Evolutionary conservation across 768 basidiomycete species (phyloP), one percentile per base, ranked within the genome.

Genomic region (Peribolospora kevripleyi): DNA sequence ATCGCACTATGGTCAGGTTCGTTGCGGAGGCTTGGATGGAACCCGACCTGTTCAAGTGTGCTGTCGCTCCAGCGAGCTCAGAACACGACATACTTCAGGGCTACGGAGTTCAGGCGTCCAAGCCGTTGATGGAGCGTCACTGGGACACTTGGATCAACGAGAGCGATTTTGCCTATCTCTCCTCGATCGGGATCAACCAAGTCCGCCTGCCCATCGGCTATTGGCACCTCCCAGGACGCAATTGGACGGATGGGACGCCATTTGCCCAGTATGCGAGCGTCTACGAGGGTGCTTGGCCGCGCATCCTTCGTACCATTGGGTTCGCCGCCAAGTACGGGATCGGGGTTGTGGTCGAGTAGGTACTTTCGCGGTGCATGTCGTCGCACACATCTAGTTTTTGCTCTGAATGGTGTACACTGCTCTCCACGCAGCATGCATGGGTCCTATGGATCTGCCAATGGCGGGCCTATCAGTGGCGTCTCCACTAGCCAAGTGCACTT

Each of bases 321-420:
- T 63, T 61, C 61, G 66, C 66, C 2, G 64, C 52, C 4, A 64
- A 65, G 51, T 65, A 65, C 43, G 62, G 61, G n/a, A 57, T 67
- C 6, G 65, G 65, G 46, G 65, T 67, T 11, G 48, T 66, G 13
- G 57, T 66, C 42, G 65, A 67, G 25, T 25, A 25, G 25, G 25
- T 25, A 25, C 25, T 25, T 25, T 25, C 25, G 25, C 25, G 25
- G 25, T 25, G 25, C 25, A 1, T 25, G 25, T 25, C 25, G 25
- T 25, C 25, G 25, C 61, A 50, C 39, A 42, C 62, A 45, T 25
- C 10, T 53, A 40, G 8, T 10, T 25, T 48, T n/a, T 48, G 39
- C 9, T 45, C 25, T 10, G 36, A 25, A 25, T 25, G 25, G 25
- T 25, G 25, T 25, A 25, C 25, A 25, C 25, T 25, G 25, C 25